A percentile compares a stretch with the other conserved stretches of the same genome.
These are phyloP conservation scores for Teunomyces stri DNA, from an alignment of 805 yeast species.

Conservation along the genomic window DNA sequence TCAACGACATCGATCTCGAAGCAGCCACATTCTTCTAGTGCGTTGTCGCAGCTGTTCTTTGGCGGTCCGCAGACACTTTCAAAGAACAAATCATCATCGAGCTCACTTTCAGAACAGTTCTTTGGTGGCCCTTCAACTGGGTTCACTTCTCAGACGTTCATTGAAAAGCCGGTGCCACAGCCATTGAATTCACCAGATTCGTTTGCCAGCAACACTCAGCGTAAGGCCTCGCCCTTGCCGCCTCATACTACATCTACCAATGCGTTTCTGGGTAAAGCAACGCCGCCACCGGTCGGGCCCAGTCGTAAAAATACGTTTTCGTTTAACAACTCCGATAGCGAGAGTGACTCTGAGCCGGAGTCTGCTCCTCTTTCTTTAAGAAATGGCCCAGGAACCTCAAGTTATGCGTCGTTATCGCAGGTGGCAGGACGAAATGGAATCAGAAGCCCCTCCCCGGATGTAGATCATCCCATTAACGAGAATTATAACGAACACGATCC, in stretches of 20 bases:
- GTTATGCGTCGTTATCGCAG: constrained; percentile 47
- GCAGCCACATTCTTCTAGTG: constrained; percentile 40
- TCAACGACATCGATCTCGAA: constrained; percentile 37
- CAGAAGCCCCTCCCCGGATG: constrained; percentile 9
- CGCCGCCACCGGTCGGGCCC: constrained; percentile 17
- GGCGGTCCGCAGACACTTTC: constrained; percentile 18
- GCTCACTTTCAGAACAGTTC: constrained; percentile 20
- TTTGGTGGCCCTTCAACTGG: constrained; percentile 9
- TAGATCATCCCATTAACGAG: constrained; percentile 2
- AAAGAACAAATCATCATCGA: constrained; percentile 10
- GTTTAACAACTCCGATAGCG: constrained; percentile 36
- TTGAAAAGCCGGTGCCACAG: constrained; percentile 5
- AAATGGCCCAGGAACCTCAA: constrained; percentile 15
- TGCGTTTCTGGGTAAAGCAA: constrained; percentile 34
- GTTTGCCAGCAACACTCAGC: constrained; percentile 19
- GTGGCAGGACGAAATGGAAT: constrained; percentile 49
- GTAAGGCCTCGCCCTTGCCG: constrained; percentile 40
- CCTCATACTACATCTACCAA: constrained; percentile 43
- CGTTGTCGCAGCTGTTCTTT: constrained; percentile 39
- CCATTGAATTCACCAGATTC: constrained; percentile 8
- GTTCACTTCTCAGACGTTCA: not conserved
- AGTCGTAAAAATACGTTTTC: constrained; percentile 26
- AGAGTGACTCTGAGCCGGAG: constrained; percentile 22
- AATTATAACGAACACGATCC: constrained; percentile 9
- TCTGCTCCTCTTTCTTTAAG: constrained; percentile 2